Percentiles rank a stretch among this genome's conserved stretches.
phyloP scores from a whole-genome alignment of 208 protist species.

The Acanthamoeba triangularis region DNA sequence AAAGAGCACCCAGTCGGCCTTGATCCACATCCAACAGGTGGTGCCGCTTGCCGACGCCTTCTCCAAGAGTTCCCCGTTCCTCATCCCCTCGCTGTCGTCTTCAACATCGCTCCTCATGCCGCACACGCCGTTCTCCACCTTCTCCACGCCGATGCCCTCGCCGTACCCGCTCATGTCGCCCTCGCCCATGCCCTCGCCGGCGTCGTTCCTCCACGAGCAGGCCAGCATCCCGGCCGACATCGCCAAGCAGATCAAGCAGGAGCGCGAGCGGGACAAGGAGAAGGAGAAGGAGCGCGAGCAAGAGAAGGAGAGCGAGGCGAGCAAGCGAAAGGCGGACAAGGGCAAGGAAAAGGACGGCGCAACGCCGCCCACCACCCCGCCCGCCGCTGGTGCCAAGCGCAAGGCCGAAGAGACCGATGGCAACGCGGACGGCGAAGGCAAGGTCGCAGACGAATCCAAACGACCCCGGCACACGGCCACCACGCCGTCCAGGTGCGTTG shows the following conservation, averaged over 20 bases:
- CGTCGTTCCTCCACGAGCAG: slow-evolving; percentile 63
- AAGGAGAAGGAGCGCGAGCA: slow-evolving; percentile 1
- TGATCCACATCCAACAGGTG: slow-evolving; percentile 55
- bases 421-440: neutral
- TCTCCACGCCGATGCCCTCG: slow-evolving; percentile 44
- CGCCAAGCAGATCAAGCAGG: slow-evolving; percentile 60
- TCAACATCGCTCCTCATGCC: slow-evolving; percentile 37
- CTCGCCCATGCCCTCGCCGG: slow-evolving; percentile 7
- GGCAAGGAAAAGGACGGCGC: slow-evolving; percentile 7
- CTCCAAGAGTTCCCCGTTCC: slow-evolving; percentile 41
- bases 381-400: neutral
- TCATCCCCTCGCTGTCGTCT: slow-evolving; percentile 7
- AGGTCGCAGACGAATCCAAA: neutral
- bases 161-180: slow-evolving; percentile 39
- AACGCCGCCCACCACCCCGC: neutral
- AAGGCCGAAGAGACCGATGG: neutral
- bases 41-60: slow-evolving; percentile 35
- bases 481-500: neutral
- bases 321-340: neutral
- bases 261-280: slow-evolving; percentile 9
- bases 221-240: slow-evolving; percentile 53
- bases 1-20: neutral
- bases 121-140: slow-evolving; percentile 41
- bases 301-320: neutral
- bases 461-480: neutral